Percentiles rank a stretch among this genome's conserved stretches.
Evolutionary conservation across 2,329 filamentous ascomycete species (phyloP).

Genomic region (Arthrobotrys conoides): DNA sequence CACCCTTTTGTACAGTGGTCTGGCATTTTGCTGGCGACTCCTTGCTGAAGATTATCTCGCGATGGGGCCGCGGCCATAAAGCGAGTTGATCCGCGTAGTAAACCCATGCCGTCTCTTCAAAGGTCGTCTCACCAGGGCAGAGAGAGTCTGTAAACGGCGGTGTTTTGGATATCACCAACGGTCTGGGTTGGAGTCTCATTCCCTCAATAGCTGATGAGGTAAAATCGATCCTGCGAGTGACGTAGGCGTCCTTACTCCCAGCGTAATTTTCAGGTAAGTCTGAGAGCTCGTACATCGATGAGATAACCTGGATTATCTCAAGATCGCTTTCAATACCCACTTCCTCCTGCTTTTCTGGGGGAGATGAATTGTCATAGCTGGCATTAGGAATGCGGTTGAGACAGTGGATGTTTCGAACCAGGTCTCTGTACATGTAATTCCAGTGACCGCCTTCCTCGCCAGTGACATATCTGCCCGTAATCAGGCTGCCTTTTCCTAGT

Average conservation of each 20-base stretch:
- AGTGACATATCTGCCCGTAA: slow-evolving; percentile 36
- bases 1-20: slow-evolving; percentile 39
- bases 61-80: slow-evolving; percentile 17
- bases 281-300: slow-evolving; percentile 43
- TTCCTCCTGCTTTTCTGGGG: background rate
- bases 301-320: slow-evolving; percentile 7
- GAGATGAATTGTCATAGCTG: background rate
- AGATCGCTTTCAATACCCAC: background rate
- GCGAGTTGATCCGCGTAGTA: slow-evolving; percentile 46
- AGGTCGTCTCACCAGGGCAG: slow-evolving; percentile 32
- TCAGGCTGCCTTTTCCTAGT: slow-evolving; percentile 53
- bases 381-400: slow-evolving; percentile 38
- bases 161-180: slow-evolving; percentile 37
- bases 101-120: slow-evolving; percentile 50
- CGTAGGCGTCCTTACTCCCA: slow-evolving; percentile 21
- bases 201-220: slow-evolving; percentile 42
- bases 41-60: slow-evolving; percentile 4
- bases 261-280: slow-evolving; percentile 19
- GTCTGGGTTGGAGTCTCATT: slow-evolving; percentile 51
- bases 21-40: background rate
- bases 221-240: slow-evolving; percentile 50
- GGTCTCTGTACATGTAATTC: slow-evolving; percentile 52
- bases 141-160: slow-evolving; percentile 55
- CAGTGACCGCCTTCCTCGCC: slow-evolving; percentile 29
- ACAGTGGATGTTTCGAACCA: slow-evolving; percentile 47